Base-by-base conservation (phyloP, 345 rosid species). In the Carallia brachiata region DNA sequence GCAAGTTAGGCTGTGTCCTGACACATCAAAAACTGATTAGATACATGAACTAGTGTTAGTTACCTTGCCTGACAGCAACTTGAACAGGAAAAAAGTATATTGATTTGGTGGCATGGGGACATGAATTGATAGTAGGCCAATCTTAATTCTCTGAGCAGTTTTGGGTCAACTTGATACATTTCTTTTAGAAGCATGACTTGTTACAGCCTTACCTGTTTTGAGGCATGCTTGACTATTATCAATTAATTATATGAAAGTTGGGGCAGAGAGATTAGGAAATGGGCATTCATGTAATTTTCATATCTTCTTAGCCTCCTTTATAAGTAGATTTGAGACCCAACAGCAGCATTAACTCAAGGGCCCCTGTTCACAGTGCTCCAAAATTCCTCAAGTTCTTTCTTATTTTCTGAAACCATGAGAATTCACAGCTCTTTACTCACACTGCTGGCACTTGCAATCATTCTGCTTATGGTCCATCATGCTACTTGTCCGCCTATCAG, bases 381-480 rank as follows among this genome's bases (percentile, higher is more conserved):
- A 40, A 27, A 39, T 52, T 36, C 18, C 36, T 7, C 12, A 52
- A 48, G 23, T 7, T 44, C 12, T 28, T 5, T 30, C 52, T 36
- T 18, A 9, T 52, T 37, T 3, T 30, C 55, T 40, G 7, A 32
- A 55, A 54, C 55, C 37, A 81, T 81, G 85, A 70, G 73, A 71
- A 65, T n/a, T 53, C 17, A 4, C 4, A 61, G 32, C 36, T 32
- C 52, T 58, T 70, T 61, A 36, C 77, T 75, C 65, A 70, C 57
- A 16, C 53, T 75, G 52, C 44, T 82, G 37, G 10, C 75, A 36
- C 16, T 71, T 52, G 53, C 63, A 40, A 34, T 77, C 39, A 27
- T 84, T 71, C 52, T 75, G 10, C 56, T 76, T 15, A 10, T 52
- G 1, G 19, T 77, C 63, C 74, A 80, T 78, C 76, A 62, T 12